These are phyloP conservation scores for Datura wrightii DNA, from an alignment of 257 asterid species.

Conservation along the genomic window DNA sequence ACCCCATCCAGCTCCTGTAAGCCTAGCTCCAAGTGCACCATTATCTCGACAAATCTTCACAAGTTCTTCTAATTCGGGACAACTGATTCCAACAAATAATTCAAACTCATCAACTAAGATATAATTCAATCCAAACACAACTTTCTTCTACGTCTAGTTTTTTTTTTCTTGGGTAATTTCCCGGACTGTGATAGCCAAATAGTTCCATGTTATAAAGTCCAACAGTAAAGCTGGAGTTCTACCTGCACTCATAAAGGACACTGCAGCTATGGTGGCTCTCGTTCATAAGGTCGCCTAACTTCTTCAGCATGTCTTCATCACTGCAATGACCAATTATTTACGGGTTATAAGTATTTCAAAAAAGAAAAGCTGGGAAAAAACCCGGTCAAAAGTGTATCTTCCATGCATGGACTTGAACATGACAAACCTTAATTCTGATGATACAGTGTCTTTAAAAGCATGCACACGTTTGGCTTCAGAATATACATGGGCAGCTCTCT, in stretches of 20 bases:
- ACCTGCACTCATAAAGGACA: slow-evolving; percentile 89
- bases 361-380: neutral
- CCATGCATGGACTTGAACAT: neutral
- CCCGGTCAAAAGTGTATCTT: neutral
- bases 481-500: slow-evolving; percentile 95
- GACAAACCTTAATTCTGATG: slow-evolving; percentile 64
- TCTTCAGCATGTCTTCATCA: slow-evolving; percentile 80
- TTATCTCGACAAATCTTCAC: slow-evolving; percentile 70
- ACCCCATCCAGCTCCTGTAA: slow-evolving; percentile 99
- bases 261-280: slow-evolving; percentile 97
- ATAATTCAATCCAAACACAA: too few relatives aligned
- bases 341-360: neutral
- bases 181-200: too few relatives aligned
- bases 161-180: too few relatives aligned
- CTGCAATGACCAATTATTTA: slow-evolving; percentile 48
- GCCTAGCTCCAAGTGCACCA: slow-evolving; percentile 95
- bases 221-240: slow-evolving; percentile 20
- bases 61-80: slow-evolving; percentile 96
- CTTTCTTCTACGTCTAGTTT: too few relatives aligned
- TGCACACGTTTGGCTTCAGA: slow-evolving; percentile 93
- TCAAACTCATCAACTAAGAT: too few relatives aligned
- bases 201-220: neutral
- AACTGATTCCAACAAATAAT: slow-evolving; percentile 37
- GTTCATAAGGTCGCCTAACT: slow-evolving; percentile 93
- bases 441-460: slow-evolving; percentile 82